A percentile compares a stretch with the other conserved stretches of the same genome.
These are phyloP conservation scores for Schizopora paradoxa DNA, from an alignment of 1,284 basidiomycete genomes.

Conservation along the genomic window DNA sequence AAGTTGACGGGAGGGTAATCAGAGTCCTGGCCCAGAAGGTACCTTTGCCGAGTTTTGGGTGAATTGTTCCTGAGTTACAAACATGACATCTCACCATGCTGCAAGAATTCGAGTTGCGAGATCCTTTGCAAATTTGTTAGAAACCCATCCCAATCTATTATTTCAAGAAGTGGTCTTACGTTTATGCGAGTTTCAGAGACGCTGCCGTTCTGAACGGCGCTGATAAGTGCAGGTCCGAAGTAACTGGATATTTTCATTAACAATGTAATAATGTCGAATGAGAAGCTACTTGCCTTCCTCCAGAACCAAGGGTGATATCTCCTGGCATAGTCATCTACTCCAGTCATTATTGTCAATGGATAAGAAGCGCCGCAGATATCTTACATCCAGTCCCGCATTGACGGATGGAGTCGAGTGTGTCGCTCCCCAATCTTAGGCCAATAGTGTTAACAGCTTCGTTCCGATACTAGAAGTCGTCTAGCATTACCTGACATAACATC, in stretches of 20 bases:
- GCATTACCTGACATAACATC: slow-evolving; percentile 14
- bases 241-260: slow-evolving; percentile 26
- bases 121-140: slow-evolving; percentile 28
- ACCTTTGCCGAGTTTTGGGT: slow-evolving; percentile 1
- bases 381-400: slow-evolving; percentile 44
- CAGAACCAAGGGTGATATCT: slow-evolving; percentile 37
- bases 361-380: slow-evolving; percentile 3
- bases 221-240: slow-evolving; percentile 47
- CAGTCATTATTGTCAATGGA: not conserved
- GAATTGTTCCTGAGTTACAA: not conserved
- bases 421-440: slow-evolving; percentile 41
- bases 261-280: not conserved
- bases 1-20: slow-evolving; percentile 52
- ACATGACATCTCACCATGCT: slow-evolving; percentile 45
- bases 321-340: slow-evolving; percentile 60
- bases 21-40: slow-evolving; percentile 33
- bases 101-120: slow-evolving; percentile 65
- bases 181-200: slow-evolving; percentile 45
- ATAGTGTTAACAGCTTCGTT: slow-evolving; percentile 14
- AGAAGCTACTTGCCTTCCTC: slow-evolving; percentile 4
- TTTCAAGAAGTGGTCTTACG: slow-evolving; percentile 5
- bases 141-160: not conserved
- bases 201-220: slow-evolving; percentile 37
- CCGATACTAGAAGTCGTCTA: not conserved
- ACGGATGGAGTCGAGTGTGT: slow-evolving; percentile 31